A percentile compares a stretch with the other conserved stretches of the same genome.
These are phyloP conservation scores for Annulohypoxylon bovei DNA, from an alignment of 495 filamentous ascomycete genomes.

Conservation along the genomic window DNA sequence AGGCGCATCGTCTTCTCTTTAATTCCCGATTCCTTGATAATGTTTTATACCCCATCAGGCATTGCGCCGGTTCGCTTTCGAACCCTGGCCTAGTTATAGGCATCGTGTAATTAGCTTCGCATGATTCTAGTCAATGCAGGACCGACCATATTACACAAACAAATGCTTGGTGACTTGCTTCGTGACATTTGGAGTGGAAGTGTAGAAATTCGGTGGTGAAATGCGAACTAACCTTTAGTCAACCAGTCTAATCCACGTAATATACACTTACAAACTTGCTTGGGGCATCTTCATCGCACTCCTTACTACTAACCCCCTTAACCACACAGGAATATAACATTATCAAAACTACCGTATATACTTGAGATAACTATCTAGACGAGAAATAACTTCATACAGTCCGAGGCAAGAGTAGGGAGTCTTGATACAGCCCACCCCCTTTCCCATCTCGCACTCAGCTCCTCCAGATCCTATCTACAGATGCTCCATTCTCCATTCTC, in stretches of 20 bases:
- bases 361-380: background rate
- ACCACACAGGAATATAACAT: background rate
- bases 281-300: background rate
- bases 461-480: slow-evolving; percentile 30
- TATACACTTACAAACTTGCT: too few species aligned
- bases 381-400: slow-evolving; percentile 15
- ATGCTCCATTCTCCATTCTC: slow-evolving; percentile 26
- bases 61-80: too few species aligned
- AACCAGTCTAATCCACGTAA: too few species aligned
- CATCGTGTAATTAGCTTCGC: too few species aligned
- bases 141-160: background rate
- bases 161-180: background rate
- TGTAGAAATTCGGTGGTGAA: background rate
- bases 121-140: too few species aligned
- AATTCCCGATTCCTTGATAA: too few species aligned
- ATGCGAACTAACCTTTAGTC: background rate
- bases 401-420: slow-evolving; percentile 9
- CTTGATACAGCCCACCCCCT: background rate
- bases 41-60: too few species aligned
- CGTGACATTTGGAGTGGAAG: background rate
- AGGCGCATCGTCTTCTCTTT: too few species aligned
- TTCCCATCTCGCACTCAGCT: slow-evolving; percentile 20
- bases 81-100: too few species aligned
- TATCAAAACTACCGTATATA: slow-evolving; percentile 3
- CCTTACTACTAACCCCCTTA: background rate